Percentiles rank a stretch among this genome's conserved stretches.
These are phyloP conservation scores for Pleurotus tuber-regium DNA, from an alignment of 768 basidiomycete species.

Conservation along the genomic window DNA sequence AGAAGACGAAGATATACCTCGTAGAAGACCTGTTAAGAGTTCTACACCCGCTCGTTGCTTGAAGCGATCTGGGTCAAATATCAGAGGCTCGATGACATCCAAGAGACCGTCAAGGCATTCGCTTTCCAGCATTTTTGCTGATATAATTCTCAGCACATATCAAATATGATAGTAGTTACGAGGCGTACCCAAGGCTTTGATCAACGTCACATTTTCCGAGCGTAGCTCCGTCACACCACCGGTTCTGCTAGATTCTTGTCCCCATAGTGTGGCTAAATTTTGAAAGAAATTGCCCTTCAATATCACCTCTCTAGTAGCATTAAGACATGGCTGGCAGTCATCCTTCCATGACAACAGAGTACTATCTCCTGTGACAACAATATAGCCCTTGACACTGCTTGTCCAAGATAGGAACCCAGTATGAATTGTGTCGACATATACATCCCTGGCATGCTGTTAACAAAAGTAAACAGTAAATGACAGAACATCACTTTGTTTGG, in stretches of 20 bases:
- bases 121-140: slow-evolving; percentile 68
- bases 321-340: slow-evolving; percentile 46
- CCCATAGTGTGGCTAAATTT: slow-evolving; percentile 64
- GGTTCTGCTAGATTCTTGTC: slow-evolving; percentile 74
- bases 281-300: slow-evolving; percentile 55
- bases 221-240: slow-evolving; percentile 54
- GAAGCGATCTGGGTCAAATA: slow-evolving; percentile 71
- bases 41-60: slow-evolving; percentile 77
- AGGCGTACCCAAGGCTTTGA: slow-evolving; percentile 32
- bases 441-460: slow-evolving; percentile 27
- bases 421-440: slow-evolving; percentile 69
- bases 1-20: slow-evolving; percentile 58
- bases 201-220: slow-evolving; percentile 40
- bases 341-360: slow-evolving; percentile 51
- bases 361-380: slow-evolving; percentile 31
- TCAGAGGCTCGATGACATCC: slow-evolving; percentile 54
- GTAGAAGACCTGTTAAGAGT: slow-evolving; percentile 67
- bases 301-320: slow-evolving; percentile 47
- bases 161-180: slow-evolving; percentile 1
- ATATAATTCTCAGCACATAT: not conserved
- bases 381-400: slow-evolving; percentile 60
- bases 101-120: slow-evolving; percentile 52
- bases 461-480: not conserved
- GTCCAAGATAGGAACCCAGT: slow-evolving; percentile 83
- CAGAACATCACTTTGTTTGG: slow-evolving; percentile 28